These are phyloP conservation scores for Claviceps purpurea DNA, from an alignment of 2,329 filamentous ascomycete genomes.

Conservation along the genomic window DNA sequence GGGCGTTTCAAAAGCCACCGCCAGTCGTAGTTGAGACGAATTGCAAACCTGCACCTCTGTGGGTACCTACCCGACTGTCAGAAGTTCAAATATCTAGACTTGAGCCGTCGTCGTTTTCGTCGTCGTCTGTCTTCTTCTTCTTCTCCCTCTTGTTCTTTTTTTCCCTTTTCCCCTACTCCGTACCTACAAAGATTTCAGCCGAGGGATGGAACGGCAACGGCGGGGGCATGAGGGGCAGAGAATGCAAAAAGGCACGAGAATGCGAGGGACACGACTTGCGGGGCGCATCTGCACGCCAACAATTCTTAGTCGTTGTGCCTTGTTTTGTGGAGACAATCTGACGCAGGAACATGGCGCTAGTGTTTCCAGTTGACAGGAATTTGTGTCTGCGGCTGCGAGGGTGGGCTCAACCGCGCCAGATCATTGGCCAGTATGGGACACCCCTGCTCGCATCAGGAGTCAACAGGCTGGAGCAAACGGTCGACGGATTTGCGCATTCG, in stretches of 20 bases:
- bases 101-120: background rate
- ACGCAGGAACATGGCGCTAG: constrained; percentile 21
- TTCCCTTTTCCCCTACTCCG: no score
- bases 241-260: no score
- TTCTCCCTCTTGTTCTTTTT: background rate
- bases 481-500: background rate
- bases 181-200: no score
- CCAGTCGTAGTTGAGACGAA: background rate
- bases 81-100: background rate
- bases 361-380: constrained; percentile 18
- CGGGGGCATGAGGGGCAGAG: no score
- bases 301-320: background rate
- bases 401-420: background rate
- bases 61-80: background rate
- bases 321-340: background rate
- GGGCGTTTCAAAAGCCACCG: background rate
- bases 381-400: background rate
- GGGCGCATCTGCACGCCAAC: background rate
- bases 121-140: background rate
- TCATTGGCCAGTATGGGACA: background rate
- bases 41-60: background rate
- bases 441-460: background rate
- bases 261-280: background rate
- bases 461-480: background rate
- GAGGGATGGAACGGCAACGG: no score